phyloP scores from a whole-genome alignment of 1,284 basidiomycete species.

The Termitomyces sp. region DNA sequence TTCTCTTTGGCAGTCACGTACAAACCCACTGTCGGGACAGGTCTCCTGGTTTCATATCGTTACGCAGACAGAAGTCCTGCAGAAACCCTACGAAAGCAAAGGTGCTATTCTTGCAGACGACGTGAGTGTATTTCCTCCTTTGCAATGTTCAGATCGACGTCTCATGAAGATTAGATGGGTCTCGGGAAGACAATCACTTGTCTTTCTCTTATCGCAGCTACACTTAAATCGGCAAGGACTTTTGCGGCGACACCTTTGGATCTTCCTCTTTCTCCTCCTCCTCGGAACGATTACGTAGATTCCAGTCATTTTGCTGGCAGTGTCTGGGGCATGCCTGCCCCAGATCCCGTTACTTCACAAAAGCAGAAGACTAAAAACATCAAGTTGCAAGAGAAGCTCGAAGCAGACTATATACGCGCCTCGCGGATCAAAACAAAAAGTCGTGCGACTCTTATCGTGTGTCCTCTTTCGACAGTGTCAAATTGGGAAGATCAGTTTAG shows the following conservation, averaged over 20 bases:
- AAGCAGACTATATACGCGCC: conserved; percentile 62
- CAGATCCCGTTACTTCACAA: conserved; percentile 30
- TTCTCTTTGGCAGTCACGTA: conserved; percentile 71
- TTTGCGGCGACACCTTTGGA: conserved; percentile 63
- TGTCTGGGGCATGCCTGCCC: conserved; percentile 79
- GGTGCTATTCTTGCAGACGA: conserved; percentile 93
- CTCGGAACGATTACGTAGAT: conserved; percentile 35
- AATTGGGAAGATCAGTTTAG: conserved; percentile 99
- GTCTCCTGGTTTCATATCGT: conserved; percentile 78
- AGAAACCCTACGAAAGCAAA: conserved; percentile 73
- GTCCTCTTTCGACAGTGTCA: conserved; percentile 92
- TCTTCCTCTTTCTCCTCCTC: conserved; percentile 34
- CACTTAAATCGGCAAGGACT: conserved; percentile 62
- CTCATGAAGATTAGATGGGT: conserved; percentile 72
- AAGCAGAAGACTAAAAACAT: conserved; percentile 60
- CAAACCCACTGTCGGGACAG: conserved; percentile 47
- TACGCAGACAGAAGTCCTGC: conserved; percentile 70
- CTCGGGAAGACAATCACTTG: conserved; percentile 96
- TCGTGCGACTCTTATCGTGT: conserved; percentile 93
- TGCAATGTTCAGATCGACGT: conserved; percentile 8
- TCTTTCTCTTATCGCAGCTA: conserved; percentile 88
- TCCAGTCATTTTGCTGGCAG: conserved; percentile 69
- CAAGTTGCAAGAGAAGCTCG: conserved; percentile 61
- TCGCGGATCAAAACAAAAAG: conserved; percentile 76
- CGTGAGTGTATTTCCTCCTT: conserved; percentile 45